Conservation (phyloP, 345 rosid genomes). For the Syzygium aromaticum region DNA sequence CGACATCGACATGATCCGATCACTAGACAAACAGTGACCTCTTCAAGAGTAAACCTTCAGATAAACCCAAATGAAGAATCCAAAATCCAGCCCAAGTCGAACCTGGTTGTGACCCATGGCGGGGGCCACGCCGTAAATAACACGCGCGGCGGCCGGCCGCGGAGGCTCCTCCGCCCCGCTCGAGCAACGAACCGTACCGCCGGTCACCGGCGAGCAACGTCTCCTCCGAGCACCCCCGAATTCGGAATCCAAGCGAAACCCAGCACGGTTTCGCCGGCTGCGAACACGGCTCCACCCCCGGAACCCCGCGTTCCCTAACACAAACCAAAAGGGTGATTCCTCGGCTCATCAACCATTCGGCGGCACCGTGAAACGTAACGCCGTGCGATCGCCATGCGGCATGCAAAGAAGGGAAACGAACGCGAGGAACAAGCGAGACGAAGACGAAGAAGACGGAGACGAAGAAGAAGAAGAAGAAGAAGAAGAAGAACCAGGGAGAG, state of each 20-base stretch:
- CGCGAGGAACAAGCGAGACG: not conserved
- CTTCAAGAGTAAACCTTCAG: not conserved
- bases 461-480: not conserved
- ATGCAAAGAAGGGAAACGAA: not conserved
- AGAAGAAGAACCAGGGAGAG: not conserved
- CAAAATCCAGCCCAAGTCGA: slow-evolving; percentile 5
- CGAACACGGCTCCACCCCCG: not conserved
- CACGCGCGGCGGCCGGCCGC: slow-evolving; percentile 36
- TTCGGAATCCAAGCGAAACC: not conserved
- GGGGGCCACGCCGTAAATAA: slow-evolving; percentile 67
- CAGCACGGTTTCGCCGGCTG: not conserved
- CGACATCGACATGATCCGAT: not conserved
- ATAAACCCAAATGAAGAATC: not conserved
- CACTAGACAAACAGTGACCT: not conserved
- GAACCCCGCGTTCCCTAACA: not conserved
- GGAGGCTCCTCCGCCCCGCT: slow-evolving; percentile 17
- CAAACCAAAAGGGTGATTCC: not conserved
- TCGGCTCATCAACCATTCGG: not conserved
- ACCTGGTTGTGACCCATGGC: slow-evolving; percentile 95
- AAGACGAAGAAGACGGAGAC: not conserved
- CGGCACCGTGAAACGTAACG: not conserved
- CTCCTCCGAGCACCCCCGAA: not conserved
- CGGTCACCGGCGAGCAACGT: not conserved
- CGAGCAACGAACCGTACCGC: slow-evolving; percentile 25
- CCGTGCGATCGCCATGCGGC: not conserved